Percentiles rank a stretch among this genome's conserved stretches.
Evolutionary conservation across 2,329 filamentous ascomycete species (phyloP).

Genomic region (Colletotrichum melonis): DNA sequence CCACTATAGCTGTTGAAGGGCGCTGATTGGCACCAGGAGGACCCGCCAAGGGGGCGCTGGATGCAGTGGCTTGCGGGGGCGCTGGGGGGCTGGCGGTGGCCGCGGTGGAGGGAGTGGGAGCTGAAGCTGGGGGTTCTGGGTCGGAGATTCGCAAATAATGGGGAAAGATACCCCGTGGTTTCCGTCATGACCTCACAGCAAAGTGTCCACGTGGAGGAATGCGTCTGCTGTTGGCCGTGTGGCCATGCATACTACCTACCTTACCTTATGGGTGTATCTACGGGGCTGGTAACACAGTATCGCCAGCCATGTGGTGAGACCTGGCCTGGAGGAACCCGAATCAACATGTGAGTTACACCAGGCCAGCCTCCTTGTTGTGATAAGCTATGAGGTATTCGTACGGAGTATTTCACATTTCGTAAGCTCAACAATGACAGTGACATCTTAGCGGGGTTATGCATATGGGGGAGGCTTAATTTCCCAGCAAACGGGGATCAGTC

Average conservation of each 20-base stretch:
- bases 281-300: no score
- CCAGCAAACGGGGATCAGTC: conserved; percentile 4
- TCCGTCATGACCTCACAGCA: conserved; percentile 31
- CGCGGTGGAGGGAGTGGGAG: conserved; percentile 13
- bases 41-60: conserved; percentile 22
- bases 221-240: neutral
- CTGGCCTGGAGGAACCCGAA: neutral
- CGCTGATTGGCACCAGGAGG: conserved; percentile 8
- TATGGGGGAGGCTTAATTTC: neutral
- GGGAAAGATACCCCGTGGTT: conserved; percentile 18
- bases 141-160: conserved; percentile 25
- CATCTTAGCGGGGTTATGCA: neutral
- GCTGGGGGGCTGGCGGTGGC: conserved; percentile 19
- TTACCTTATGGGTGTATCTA: no score
- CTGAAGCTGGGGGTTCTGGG: conserved; percentile 31
- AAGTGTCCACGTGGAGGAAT: conserved; percentile 26
- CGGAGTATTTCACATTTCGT: neutral
- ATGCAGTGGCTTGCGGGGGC: conserved; percentile 27
- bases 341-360: neutral
- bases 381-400: no score
- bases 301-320: no score
- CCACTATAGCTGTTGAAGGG: conserved; percentile 1
- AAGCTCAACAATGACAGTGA: neutral
- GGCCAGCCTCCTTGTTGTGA: neutral
- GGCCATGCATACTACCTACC: neutral